Conservation (phyloP, 2,329 filamentous ascomycete genomes). For the Colletotrichum caudatum region DNA sequence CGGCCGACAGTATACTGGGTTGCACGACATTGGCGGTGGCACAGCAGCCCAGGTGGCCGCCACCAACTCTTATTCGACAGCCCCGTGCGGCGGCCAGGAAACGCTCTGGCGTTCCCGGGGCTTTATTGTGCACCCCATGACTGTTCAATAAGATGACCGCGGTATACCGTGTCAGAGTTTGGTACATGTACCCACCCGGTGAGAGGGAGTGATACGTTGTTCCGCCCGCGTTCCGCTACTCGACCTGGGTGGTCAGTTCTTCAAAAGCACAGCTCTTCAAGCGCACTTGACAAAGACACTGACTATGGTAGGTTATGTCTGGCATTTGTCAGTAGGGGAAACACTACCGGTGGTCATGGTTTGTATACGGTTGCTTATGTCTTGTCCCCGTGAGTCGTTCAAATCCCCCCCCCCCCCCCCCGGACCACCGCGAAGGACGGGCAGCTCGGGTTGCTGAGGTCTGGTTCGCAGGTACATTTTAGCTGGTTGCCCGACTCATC, state of each 20-base stretch:
- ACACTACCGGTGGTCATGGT: conserved; percentile 1
- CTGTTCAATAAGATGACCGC: conserved; percentile 5
- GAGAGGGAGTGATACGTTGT: background rate
- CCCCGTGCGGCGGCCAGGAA: conserved; percentile 23
- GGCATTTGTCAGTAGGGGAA: background rate
- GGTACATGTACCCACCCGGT: conserved; percentile 17
- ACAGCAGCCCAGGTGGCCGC: conserved; percentile 18
- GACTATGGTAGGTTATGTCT: background rate
- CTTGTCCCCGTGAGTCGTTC: background rate
- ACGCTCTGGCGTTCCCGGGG: conserved; percentile 19
- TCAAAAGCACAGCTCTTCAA: conserved; percentile 7
- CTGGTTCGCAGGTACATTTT: background rate
- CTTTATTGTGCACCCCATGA: conserved; percentile 24
- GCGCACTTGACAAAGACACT: background rate
- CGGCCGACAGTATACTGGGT: conserved; percentile 6
- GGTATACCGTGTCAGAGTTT: conserved; percentile 23
- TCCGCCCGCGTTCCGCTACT: conserved; percentile 2
- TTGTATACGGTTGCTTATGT: background rate
- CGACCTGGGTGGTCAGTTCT: background rate
- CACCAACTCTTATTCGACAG: conserved; percentile 23
- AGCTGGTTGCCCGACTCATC: conserved; percentile 7
- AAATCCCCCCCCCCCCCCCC: conserved; percentile 8
- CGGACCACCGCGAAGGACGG: conserved; percentile 22
- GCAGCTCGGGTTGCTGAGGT: background rate
- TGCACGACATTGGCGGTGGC: conserved; percentile 31